Evolutionary conservation across 192 early-diverging fungal species (phyloP).

Genomic region (Coemansia sp.): DNA sequence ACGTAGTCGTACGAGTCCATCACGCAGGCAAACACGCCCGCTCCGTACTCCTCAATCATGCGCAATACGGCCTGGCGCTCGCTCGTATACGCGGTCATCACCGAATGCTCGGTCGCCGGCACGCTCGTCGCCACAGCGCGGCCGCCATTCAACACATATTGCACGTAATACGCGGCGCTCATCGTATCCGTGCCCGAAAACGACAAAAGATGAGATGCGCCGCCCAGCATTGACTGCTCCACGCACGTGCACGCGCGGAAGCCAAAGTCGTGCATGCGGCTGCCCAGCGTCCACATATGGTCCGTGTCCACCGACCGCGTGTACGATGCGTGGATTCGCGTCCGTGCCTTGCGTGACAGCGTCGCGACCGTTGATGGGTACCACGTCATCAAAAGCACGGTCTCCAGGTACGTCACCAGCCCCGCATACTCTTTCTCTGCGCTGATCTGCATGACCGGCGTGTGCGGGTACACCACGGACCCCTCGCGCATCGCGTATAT

Average conservation of each 20-base stretch:
- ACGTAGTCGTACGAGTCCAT: conserved; percentile 91
- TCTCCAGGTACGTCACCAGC: conserved; percentile 83
- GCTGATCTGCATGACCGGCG: conserved; percentile 79
- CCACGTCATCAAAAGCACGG: conserved; percentile 80
- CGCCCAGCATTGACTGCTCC: conserved; percentile 85
- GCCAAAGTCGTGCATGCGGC: conserved; percentile 88
- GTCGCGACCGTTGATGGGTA: conserved; percentile 88
- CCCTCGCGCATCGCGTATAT: conserved; percentile 81
- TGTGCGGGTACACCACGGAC: conserved; percentile 75
- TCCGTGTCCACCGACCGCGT: conserved; percentile 64
- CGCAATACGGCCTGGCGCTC: conserved; percentile 70
- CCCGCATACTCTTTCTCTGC: conserved; percentile 68
- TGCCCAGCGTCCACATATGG: conserved; percentile 51
- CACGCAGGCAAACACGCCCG: conserved; percentile 77
- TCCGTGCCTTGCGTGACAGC: conserved; percentile 64
- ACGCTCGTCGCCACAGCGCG: conserved; percentile 73
- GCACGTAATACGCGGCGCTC: conserved; percentile 74
- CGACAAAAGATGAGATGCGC: conserved; percentile 80
- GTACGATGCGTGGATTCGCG: conserved; percentile 62
- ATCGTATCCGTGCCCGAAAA: conserved; percentile 82
- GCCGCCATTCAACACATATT: conserved; percentile 72
- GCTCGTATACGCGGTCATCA: conserved; percentile 74
- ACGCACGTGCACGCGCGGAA: conserved; percentile 84
- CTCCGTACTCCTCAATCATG: conserved; percentile 68
- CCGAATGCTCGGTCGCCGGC: conserved; percentile 88